These are phyloP conservation scores for Ogataea paradorogensis DNA, from an alignment of 805 yeast genomes.

Conservation along the genomic window DNA sequence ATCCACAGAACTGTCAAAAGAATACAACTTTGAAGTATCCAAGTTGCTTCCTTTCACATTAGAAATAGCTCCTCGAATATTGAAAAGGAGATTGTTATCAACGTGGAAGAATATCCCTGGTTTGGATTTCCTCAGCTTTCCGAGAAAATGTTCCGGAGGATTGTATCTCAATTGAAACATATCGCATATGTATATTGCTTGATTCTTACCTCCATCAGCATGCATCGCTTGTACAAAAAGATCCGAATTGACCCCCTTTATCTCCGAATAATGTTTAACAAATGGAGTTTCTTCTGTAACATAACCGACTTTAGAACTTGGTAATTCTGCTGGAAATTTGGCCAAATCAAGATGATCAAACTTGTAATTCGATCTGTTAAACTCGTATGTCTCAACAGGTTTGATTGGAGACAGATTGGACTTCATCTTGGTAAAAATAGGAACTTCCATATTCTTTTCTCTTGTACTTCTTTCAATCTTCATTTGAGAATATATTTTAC, in stretches of 20 bases:
- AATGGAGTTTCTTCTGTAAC: slow-evolving; percentile 15
- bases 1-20: slow-evolving; percentile 27
- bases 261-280: slow-evolving; percentile 8
- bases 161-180: slow-evolving; percentile 25
- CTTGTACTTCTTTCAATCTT: not conserved
- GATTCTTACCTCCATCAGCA: not conserved
- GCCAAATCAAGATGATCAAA: not conserved
- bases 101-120: slow-evolving; percentile 27
- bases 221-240: slow-evolving; percentile 6
- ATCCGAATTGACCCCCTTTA: slow-evolving; percentile 26
- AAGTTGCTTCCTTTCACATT: not conserved
- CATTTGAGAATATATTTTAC: not conserved
- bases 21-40: slow-evolving; percentile 7
- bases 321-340: slow-evolving; percentile 3
- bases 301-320: slow-evolving; percentile 15
- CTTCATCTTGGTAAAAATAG: not conserved
- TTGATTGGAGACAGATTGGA: not conserved
- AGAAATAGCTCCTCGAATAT: slow-evolving; percentile 11
- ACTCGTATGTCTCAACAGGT: not conserved
- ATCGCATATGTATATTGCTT: slow-evolving; percentile 18
- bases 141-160: slow-evolving; percentile 23
- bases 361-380: not conserved
- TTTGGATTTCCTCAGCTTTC: slow-evolving; percentile 30
- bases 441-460: not conserved
- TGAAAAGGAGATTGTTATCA: slow-evolving; percentile 23